Percentiles rank a stretch among this genome's conserved stretches.
Conservation (phyloP, 177 flowering plant species). For the Tripterygium wilfordii region DNA sequence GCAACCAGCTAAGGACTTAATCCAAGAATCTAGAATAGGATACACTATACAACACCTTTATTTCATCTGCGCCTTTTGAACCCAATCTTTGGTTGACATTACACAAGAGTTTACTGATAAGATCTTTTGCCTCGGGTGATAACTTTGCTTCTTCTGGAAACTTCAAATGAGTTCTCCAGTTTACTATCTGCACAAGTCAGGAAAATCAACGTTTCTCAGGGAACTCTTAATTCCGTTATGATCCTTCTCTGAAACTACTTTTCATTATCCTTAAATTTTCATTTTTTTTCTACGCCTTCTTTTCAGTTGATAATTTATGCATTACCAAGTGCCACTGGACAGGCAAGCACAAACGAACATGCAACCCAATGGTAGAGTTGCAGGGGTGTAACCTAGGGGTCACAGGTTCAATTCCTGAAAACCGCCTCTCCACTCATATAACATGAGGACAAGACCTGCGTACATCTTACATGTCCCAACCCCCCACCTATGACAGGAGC, state of each 20-base stretch:
- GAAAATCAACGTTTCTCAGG: not conserved
- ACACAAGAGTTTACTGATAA: conserved; percentile 75
- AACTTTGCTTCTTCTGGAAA: conserved; percentile 91
- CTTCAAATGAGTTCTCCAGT: conserved; percentile 86
- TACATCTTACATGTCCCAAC: no score
- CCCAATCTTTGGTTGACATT: conserved; percentile 90
- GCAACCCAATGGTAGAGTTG: no score
- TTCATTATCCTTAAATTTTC: not conserved
- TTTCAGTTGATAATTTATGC: no score
- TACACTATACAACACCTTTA: conserved; percentile 75
- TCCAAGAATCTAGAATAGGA: conserved; percentile 22
- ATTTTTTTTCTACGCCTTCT: no score
- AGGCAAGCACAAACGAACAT: no score
- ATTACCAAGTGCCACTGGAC: no score
- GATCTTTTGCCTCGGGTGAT: conserved; percentile 82
- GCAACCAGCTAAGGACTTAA: conserved; percentile 3
- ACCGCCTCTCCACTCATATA: no score
- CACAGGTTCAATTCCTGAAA: no score
- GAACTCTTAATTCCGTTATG: not conserved
- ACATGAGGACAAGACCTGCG: no score
- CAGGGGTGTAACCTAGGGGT: no score
- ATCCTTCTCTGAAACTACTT: no score
- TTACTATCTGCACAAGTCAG: conserved; percentile 62
- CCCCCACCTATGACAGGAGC: no score
- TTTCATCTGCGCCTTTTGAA: conserved; percentile 80